Evolutionary conservation across 2,329 filamentous ascomycete genomes (phyloP), one percentile per base, ranked within the genome.

Genomic region (Xylaria multiplex): DNA sequence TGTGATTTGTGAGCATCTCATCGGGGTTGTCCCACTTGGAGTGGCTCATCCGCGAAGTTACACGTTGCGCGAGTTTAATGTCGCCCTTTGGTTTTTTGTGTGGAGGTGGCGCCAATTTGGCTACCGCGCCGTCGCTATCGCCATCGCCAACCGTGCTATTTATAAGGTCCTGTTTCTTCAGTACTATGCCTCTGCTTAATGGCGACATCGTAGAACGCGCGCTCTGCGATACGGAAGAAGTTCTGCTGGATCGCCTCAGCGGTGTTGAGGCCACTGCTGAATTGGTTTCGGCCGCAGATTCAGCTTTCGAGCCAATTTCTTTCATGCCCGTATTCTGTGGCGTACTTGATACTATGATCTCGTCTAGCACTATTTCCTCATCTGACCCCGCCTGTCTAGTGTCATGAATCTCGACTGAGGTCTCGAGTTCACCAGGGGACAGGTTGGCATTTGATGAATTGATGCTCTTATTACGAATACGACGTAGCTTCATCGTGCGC

Each of bases 1-100:
- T 74, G 0, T 72, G 54, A 64, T 77, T 76, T 3, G 79, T 78
- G 27, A 79, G 74, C 66, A 82, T 79, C 62, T 76, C 71, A n/a
- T 73, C 71, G 0, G 70, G 71, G 22, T 73, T 70, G 46, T 76
- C 73, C 61, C 71, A 76, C 35, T 75, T 76, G 3, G 72, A 76
- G 60, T 59, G 69, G 43, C 63, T 62, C 63, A 70, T 75, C 24
- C 71, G 71, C 46, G 71, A 69, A 19, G 73, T 72, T 1, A 75
- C 68, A 30, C 73, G 65, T 19, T 43, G 53, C 70, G 74, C 76
- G 48, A 74, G 73, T 53, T 71, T 75, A 19, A 66, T 40, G 13
- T 68, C 67, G 2, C 66, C 53, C 62, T 68, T 77, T 19, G 69
- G 64, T 27, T 72, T 76, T 61, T 77, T 78, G 1, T 60, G 8